Conservation (phyloP, 2,329 filamentous ascomycete species). For the Diaporthe citriasiana region DNA sequence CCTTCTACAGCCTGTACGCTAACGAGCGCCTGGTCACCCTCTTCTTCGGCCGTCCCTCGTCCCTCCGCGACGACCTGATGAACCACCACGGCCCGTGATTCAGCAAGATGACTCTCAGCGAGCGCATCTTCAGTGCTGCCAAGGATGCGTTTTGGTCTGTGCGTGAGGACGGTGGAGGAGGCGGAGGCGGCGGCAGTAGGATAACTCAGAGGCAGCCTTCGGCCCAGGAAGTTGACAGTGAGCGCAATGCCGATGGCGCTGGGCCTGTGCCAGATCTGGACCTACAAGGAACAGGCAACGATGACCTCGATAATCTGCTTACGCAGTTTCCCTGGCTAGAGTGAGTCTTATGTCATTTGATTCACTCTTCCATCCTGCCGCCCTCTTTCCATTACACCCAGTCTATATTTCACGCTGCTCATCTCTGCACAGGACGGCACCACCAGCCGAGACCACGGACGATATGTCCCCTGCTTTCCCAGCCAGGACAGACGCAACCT, state of each 20-base stretch:
- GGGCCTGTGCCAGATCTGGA: not conserved
- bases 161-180: not conserved
- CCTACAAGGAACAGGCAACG: not conserved
- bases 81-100: not conserved
- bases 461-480: constrained; percentile 13
- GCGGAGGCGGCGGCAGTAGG: not conserved
- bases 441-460: not conserved
- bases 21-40: constrained; percentile 25
- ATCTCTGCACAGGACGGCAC: not conserved
- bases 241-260: not conserved
- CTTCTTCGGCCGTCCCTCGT: not conserved
- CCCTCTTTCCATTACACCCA: too few relatives aligned
- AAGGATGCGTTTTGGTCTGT: constrained; percentile 14
- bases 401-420: too few relatives aligned
- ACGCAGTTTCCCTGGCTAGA: constrained; percentile 10
- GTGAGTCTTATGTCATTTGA: not conserved
- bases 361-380: too few relatives aligned
- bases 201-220: not conserved
- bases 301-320: not conserved
- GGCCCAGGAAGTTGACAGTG: not conserved
- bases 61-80: constrained; percentile 2
- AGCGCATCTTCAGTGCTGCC: not conserved
- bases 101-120: constrained; percentile 5
- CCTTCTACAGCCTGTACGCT: not conserved
- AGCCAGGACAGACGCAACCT: not conserved